These are phyloP conservation scores for Leishmania lainsoni DNA, from an alignment of 208 protist species.

Conservation along the genomic window DNA sequence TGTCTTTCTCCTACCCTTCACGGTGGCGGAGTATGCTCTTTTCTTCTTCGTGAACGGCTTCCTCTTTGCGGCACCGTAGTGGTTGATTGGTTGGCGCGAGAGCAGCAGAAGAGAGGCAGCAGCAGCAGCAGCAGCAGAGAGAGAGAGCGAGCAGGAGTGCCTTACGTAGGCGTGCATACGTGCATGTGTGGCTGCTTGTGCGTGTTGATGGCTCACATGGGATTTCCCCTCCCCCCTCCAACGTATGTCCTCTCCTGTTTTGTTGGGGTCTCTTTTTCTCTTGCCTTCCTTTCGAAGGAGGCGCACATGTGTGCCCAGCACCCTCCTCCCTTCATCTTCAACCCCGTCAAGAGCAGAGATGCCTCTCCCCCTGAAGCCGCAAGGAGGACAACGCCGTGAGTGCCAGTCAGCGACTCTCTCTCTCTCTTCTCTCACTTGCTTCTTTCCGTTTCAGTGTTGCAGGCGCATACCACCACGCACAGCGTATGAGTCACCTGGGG, in stretches of 20 bases:
- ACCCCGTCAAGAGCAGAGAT: not conserved
- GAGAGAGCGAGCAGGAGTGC: not conserved
- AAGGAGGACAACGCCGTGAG: not conserved
- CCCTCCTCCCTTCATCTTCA: not conserved
- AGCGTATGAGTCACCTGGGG: not conserved
- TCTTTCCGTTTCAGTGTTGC: not conserved
- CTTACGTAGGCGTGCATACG: not conserved
- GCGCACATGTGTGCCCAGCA: not conserved
- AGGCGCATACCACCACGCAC: not conserved
- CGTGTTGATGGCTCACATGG: not conserved
- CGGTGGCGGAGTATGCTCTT: conserved; percentile 55
- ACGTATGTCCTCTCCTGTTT: not conserved
- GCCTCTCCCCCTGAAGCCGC: not conserved
- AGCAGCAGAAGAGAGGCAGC: not conserved
- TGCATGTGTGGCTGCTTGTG: not conserved
- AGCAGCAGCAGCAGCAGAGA: not conserved
- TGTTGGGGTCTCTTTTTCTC: not conserved
- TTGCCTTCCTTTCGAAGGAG: not conserved
- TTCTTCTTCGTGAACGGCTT: conserved; percentile 31
- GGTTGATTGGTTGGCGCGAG: not conserved
- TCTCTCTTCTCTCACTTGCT: no score
- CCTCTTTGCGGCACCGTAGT: conserved; percentile 31
- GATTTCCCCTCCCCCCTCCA: not conserved
- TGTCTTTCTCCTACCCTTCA: conserved; percentile 70
- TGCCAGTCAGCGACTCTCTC: not conserved